These are phyloP conservation scores for Tolypocladium cylindrosporum DNA, from an alignment of 2,329 filamentous ascomycete species.

Conservation along the genomic window DNA sequence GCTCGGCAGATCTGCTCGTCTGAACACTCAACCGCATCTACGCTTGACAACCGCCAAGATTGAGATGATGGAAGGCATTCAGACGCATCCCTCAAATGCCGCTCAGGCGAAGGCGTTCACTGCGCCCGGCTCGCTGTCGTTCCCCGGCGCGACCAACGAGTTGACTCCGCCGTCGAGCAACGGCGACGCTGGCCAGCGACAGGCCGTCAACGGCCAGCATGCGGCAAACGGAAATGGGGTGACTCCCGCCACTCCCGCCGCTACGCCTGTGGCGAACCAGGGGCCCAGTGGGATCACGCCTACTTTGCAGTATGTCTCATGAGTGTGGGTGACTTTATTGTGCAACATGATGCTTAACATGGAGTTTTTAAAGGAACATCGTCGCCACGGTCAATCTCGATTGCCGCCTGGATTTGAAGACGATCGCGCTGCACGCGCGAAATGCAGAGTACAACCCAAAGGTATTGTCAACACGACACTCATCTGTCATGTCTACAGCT, in stretches of 20 bases:
- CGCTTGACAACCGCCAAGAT: constrained; percentile 21
- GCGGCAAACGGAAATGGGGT: constrained; percentile 64
- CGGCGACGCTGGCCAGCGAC: constrained; percentile 39
- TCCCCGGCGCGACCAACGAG: constrained; percentile 74
- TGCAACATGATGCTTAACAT: constrained; percentile 43
- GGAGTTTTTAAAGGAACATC: constrained; percentile 68
- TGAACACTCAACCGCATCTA: constrained; percentile 2
- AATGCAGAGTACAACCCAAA: constrained; percentile 99
- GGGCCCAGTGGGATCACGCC: constrained; percentile 85
- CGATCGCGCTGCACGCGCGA: constrained; percentile 92
- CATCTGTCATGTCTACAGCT: background rate
- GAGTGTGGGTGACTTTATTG: constrained; percentile 15
- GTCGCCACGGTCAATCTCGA: constrained; percentile 97
- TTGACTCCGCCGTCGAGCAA: constrained; percentile 71
- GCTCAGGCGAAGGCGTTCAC: constrained; percentile 94
- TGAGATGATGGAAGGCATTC: constrained; percentile 71
- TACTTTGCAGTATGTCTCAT: constrained; percentile 87
- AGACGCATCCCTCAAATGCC: constrained; percentile 84
- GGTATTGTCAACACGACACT: constrained; percentile 45
- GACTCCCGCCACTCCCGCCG: constrained; percentile 81
- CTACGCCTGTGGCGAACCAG: constrained; percentile 74
- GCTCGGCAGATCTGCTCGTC: constrained; percentile 21
- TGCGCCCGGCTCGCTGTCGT: constrained; percentile 83
- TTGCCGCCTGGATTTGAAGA: constrained; percentile 96
- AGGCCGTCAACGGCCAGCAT: constrained; percentile 38